Conservation (phyloP, 176 grass and related monocot genomes). For the Bromus sterilis region DNA sequence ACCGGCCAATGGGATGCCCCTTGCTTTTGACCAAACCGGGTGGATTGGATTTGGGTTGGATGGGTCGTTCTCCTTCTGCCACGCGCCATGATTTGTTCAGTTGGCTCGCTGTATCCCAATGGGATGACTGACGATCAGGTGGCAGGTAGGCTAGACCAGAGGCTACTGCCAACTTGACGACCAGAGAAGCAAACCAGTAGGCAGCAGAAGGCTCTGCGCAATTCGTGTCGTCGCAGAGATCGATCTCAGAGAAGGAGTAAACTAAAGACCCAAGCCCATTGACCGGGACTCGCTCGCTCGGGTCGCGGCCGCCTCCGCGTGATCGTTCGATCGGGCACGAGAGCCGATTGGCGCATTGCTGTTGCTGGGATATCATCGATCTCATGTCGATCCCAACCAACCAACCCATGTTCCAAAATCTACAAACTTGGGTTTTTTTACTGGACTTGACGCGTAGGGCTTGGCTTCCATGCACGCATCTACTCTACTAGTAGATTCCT, state of each 20-base stretch:
- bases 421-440: not conserved
- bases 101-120: too few relatives aligned
- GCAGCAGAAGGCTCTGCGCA: too few relatives aligned
- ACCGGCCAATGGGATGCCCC: not conserved
- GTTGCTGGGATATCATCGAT: not conserved
- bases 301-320: too few relatives aligned
- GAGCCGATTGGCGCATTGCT: not conserved
- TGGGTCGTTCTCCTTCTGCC: not conserved
- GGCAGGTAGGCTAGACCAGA: too few relatives aligned
- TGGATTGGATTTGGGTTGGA: not conserved
- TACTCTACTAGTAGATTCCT: too few relatives aligned
- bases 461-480: not conserved
- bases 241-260: too few relatives aligned
- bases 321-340: not conserved
- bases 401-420: not conserved
- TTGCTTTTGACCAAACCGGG: not conserved
- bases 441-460: not conserved
- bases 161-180: too few relatives aligned
- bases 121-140: not conserved
- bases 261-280: too few relatives aligned
- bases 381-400: not conserved
- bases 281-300: too few relatives aligned
- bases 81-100: too few relatives aligned
- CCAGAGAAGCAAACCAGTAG: too few relatives aligned
- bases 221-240: too few relatives aligned